These are phyloP conservation scores for Chaetomiaceae sp. DNA, from an alignment of 2,329 filamentous ascomycete genomes.

Conservation along the genomic window DNA sequence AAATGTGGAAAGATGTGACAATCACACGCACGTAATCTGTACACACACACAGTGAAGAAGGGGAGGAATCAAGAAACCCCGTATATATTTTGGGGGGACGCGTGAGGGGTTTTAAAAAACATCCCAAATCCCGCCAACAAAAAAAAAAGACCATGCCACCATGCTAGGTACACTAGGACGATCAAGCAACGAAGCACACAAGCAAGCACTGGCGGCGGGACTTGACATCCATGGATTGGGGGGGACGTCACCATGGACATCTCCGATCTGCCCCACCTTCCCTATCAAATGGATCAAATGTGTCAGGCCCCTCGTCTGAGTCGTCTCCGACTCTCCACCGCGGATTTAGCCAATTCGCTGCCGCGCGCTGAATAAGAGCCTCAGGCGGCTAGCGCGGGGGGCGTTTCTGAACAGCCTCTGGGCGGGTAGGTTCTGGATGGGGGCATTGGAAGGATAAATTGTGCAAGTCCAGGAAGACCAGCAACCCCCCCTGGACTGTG, in stretches of 20 bases:
- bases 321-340: conserved; percentile 8
- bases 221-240: no score
- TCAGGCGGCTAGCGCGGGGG: conserved; percentile 14
- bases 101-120: not conserved
- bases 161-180: no score
- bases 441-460: no score
- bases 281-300: not conserved
- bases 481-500: no score
- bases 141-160: not conserved
- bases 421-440: no score
- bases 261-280: conserved; percentile 10
- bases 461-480: no score
- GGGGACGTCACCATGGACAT: conserved; percentile 8
- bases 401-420: no score
- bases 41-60: no score
- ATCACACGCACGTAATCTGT: no score
- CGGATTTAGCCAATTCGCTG: conserved; percentile 17
- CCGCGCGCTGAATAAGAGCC: conserved; percentile 16
- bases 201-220: no score
- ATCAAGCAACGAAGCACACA: conserved; percentile 1
- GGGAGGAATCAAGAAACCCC: no score
- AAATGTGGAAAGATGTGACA: no score
- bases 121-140: not conserved
- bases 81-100: not conserved
- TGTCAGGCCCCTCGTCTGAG: conserved; percentile 1